phyloP scores from a whole-genome alignment of 306 rosid genomes.

The Vigna unguiculata region DNA sequence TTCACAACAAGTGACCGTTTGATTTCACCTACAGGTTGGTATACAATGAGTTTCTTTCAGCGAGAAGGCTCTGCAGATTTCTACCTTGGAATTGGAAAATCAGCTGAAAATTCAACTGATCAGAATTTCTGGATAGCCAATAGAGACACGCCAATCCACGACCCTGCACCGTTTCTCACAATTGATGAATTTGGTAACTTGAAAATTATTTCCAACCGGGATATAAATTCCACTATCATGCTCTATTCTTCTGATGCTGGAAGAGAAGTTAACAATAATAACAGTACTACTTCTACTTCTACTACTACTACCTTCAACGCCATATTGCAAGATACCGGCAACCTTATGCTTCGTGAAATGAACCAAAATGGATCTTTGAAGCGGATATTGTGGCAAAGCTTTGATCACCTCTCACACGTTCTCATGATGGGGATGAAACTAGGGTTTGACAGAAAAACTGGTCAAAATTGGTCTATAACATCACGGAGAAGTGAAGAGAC shows the following conservation, averaged over 20 bases:
- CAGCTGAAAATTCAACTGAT: neutral
- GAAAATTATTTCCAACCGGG: neutral
- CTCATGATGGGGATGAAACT: neutral
- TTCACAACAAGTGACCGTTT: neutral
- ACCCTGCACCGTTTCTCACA: neutral
- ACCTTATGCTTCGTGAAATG: neutral
- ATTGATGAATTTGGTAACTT: neutral
- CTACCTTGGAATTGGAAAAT: conserved; percentile 9
- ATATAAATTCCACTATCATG: neutral
- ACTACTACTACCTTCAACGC: too few relatives aligned
- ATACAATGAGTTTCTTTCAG: conserved; percentile 10
- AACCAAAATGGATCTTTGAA: conserved; percentile 10
- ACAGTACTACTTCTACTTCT: too few relatives aligned
- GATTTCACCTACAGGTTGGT: neutral
- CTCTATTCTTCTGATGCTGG: neutral
- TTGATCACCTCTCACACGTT: neutral
- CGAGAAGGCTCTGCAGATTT: neutral
- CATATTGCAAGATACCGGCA: neutral
- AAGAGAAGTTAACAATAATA: neutral
- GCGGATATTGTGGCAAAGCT: neutral
- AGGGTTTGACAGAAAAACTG: conserved; percentile 1
- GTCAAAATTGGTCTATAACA: neutral
- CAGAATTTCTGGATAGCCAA: neutral
- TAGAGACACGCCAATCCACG: neutral
- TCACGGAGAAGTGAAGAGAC: neutral